Evolutionary conservation across 352 stramenopile species (phyloP), one percentile per base, ranked within the genome.

Genomic region (Elongisporangium anandrum): DNA sequence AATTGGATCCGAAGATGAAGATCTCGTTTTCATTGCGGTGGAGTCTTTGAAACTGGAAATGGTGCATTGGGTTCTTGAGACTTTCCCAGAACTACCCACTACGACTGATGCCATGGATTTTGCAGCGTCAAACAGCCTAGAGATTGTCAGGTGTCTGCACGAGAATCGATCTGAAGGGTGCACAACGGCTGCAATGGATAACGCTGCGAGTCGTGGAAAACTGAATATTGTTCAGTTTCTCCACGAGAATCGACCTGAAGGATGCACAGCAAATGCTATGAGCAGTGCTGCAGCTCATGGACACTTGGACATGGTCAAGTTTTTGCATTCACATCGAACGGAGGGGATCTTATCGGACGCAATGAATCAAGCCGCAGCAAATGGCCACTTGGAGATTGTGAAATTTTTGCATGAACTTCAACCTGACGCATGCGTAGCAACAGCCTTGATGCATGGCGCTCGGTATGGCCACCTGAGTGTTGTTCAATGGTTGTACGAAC

Each of bases 231-330:
- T 77, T 9, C 12, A 57, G 21, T 73, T 77, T 23, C 24, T 77
- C 1, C 69, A 77, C 60, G 50, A 10, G 5, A 24, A 72, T 22
- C 59, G 65, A 9, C 54, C 3, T 0, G 70, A 73, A 59, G 65
- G 64, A 3, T 77, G 71, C 39, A 69, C 68, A 13, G 67, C 63
- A 23, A 39, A 56, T 52, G 69, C 69, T 4, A 77, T 81, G 66
- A 56, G 65, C 24, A 53, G 60, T 16, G 51, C 59, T 13, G 59
- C 59, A n/a, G 56, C 26, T 22, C 60, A 57, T n/a, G 53, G 59
- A 2, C 59, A 65, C 22, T 54, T 65, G 17, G 54, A 55, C 8
- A 34, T 60, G 7, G 53, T 65, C 19, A 47, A 59, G 20, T 64
- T 64, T 34, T 45, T 64, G 24, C 59, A 64, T 16, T 19, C 54